phyloP scores from a whole-genome alignment of 257 asterid species.

The Buddleja alternifolia region DNA sequence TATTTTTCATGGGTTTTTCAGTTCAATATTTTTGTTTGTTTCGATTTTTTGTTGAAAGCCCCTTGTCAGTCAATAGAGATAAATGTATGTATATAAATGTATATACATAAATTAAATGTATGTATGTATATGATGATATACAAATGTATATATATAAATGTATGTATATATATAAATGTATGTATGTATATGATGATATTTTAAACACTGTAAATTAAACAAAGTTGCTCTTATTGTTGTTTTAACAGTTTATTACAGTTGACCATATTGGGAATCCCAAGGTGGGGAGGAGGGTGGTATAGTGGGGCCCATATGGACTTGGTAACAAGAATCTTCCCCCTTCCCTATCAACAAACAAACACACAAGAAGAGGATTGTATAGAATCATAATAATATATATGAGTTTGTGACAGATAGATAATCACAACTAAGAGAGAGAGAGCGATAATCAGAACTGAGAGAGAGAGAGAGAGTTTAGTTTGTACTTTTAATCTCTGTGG shows the following conservation, averaged over 20 bases:
- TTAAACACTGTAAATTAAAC: no score
- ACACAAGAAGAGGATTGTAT: conserved; percentile 24
- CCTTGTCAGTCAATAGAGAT: not conserved
- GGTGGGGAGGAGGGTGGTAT: not conserved
- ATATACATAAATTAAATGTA: no score
- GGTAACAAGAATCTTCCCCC: conserved; percentile 46
- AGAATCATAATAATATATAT: conserved; percentile 31
- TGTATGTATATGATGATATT: no score
- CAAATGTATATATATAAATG: no score
- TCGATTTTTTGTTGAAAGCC: not conserved
- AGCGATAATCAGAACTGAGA: conserved; percentile 14
- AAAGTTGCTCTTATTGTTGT: not conserved
- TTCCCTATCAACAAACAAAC: conserved; percentile 30
- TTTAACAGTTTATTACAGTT: conserved; percentile 23
- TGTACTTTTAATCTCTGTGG: conserved; percentile 33
- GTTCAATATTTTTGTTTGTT: not conserved
- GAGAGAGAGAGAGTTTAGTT: conserved; percentile 7
- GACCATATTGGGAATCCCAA: conserved; percentile 43
- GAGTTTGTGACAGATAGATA: conserved; percentile 42
- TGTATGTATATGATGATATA: no score
- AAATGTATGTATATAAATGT: no score
- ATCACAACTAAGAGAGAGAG: conserved; percentile 28
- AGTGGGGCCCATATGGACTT: conserved; percentile 34
- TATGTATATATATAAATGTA: no score
- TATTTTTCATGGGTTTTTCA: conserved; percentile 20